Evolutionary conservation across 2,329 filamentous ascomycete genomes (phyloP), one percentile per base, ranked within the genome.

Genomic region (Diaporthe caulivora): DNA sequence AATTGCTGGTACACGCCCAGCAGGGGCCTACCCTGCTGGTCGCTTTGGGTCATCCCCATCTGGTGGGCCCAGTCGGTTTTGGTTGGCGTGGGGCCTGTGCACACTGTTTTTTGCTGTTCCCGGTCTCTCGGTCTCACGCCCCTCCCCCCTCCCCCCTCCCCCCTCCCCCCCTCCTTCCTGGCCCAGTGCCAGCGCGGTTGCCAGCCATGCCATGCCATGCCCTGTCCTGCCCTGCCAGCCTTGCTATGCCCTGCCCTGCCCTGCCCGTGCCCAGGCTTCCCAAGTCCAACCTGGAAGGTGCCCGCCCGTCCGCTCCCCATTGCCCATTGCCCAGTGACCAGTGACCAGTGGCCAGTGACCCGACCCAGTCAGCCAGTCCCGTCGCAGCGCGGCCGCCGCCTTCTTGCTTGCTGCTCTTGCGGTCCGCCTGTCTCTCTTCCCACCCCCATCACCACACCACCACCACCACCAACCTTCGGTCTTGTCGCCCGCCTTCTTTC

Each of bases 381-480:
- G 34, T 51, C 69, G 42, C 69, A 62, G 11, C 69, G 47, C 53
- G 75, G 71, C 73, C 71, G 77, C 71, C 75, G 75, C 29, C 73
- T 72, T 57, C 73, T 75, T 76, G 76, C 76, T 76, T 40, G 37
- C 37, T 40, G 37, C 37, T 40, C 37, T 76, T 75, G 72, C 71
- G 70, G 76, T 26, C 73, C 75, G 60, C 58, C 24, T 31, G 60
- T 76, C 75, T 74, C 67, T 71, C 74, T 76, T 77, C 76, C 76
- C 76, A 71, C 79, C 77, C 78, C 76, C 76, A 76, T 78, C 76
- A 76, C 78, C n/a, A 24, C 78, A 77, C 80, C 78, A 77, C 78
- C 78, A 76, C 75, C 77, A 78, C 37, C 37, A 40, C 37, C 37
- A 40, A 40, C 78, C 78, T 77, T 76, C 75, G 80, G 76, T 67